Base-by-base conservation (phyloP, 2,329 filamentous ascomycete species). In the Trichoderma semiorbis region DNA sequence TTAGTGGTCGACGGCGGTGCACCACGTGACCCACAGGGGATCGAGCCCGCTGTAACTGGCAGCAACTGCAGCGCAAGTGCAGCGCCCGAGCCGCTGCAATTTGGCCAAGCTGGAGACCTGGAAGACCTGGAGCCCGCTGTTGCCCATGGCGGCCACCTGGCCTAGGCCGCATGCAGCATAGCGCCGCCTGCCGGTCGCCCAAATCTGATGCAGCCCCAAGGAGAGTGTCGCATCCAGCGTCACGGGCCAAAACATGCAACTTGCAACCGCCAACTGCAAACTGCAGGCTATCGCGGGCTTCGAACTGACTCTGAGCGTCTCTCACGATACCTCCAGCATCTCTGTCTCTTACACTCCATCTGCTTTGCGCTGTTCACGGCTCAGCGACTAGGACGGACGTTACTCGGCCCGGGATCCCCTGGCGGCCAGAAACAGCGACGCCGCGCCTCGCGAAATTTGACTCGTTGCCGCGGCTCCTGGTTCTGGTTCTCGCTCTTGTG, bases 81-180 rank as follows among this genome's bases (percentile, higher is more conserved):
- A 68, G 65, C 65, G 65, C 65, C 55, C 65, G 53, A 68, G n/a
- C 65, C 65, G 39, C 34, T 57, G 26, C 28, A 30, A 65, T 60
- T 60, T 60, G 57, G 30, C 30, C 16, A 39, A 18, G 34, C 36
- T 39, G 39, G 14, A 7, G 5, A 1, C 32, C 32, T 10, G 10
- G 34, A 16, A 43, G 7, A 6, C 26, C 39, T 28, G n/a, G 34
- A 57, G 64, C 32, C 64, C 57, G 61, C 34, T 78, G 78, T 79
- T 79, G 78, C 78, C 78, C 76, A 79, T 79, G 78, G 78, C 75
- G 78, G 76, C 78, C 73, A 78, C 26, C 57, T 28, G 39, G 26
- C 43, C 78, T 66, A 72, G 36, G 47, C 68, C 68, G 55, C 61
- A 72, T 62, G 10, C 36, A 47, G 68, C 50, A 39, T 68, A 68